Evolutionary conservation across 768 basidiomycete species (phyloP).

Genomic region (Paxillus ammoniavirescens): DNA sequence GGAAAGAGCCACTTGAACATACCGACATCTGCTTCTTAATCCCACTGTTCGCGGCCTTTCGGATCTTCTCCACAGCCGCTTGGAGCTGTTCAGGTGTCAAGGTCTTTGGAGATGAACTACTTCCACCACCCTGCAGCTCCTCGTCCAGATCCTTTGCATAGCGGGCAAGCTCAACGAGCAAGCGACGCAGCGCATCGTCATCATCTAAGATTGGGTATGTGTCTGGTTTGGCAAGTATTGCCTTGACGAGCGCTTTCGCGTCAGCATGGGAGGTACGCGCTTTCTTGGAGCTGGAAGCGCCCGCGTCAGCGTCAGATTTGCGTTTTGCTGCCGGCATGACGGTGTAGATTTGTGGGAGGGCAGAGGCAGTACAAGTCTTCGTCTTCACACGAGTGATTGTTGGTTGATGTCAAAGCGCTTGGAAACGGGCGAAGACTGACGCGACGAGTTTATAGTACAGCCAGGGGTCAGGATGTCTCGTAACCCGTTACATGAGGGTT

Average conservation of each 20-base stretch:
- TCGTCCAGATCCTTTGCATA: slow-evolving; percentile 34
- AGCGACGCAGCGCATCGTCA: slow-evolving; percentile 28
- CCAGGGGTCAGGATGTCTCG: too few species aligned
- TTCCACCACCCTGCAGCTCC: slow-evolving; percentile 20
- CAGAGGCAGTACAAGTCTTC: not conserved
- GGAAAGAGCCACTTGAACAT: slow-evolving; percentile 7
- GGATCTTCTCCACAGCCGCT: slow-evolving; percentile 44
- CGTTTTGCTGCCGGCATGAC: slow-evolving; percentile 33
- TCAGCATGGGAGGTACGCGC: slow-evolving; percentile 27
- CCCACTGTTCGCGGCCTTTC: slow-evolving; percentile 44
- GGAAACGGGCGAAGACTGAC: not conserved
- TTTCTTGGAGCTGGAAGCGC: slow-evolving; percentile 28
- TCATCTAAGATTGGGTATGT: slow-evolving; percentile 36
- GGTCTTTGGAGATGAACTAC: slow-evolving; percentile 19
- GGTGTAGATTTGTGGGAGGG: not conserved
- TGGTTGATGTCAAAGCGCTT: not conserved
- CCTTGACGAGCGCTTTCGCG: slow-evolving; percentile 35
- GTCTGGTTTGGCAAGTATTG: slow-evolving; percentile 38
- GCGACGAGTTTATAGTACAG: slow-evolving; percentile 9
- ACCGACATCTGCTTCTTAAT: slow-evolving; percentile 53
- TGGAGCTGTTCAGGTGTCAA: slow-evolving; percentile 39
- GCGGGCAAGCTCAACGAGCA: slow-evolving; percentile 30
- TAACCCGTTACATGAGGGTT: too few species aligned
- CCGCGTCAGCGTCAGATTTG: slow-evolving; percentile 27
- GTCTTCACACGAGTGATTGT: not conserved